These are phyloP conservation scores for Russula foetens DNA, from an alignment of 768 basidiomycete species.

Conservation along the genomic window DNA sequence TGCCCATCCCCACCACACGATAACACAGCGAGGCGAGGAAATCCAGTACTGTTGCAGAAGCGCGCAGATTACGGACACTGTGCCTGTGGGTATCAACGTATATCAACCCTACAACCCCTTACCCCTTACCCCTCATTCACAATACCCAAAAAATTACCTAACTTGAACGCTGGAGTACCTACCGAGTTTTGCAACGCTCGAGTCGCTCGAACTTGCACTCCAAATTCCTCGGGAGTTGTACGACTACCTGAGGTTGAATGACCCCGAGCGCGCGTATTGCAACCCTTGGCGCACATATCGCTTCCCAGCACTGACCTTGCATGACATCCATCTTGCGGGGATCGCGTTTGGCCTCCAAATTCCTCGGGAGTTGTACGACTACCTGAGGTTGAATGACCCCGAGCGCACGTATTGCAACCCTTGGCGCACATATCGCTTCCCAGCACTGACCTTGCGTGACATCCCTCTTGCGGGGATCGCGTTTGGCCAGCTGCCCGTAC, in stretches of 20 bases:
- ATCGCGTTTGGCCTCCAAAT: conserved; percentile 5
- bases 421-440: conserved; percentile 7
- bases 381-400: neutral
- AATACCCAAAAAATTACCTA: too few species aligned
- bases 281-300: conserved; percentile 1
- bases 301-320: conserved; percentile 13
- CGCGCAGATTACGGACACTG: too few species aligned
- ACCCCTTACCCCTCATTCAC: too few species aligned
- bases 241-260: neutral
- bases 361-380: neutral
- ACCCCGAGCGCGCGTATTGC: neutral
- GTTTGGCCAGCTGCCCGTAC: conserved; percentile 5
- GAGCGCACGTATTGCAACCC: neutral
- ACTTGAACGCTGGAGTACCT: too few species aligned
- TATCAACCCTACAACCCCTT: too few species aligned
- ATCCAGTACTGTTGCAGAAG: too few species aligned
- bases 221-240: neutral
- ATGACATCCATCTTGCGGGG: conserved; percentile 8
- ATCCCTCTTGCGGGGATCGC: conserved; percentile 8
- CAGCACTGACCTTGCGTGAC: conserved; percentile 9
- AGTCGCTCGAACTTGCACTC: conserved; percentile 9
- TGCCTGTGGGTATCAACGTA: too few species aligned
- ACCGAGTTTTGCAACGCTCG: neutral
- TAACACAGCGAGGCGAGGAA: too few species aligned
- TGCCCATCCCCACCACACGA: too few species aligned